Evolutionary conservation across 2,329 filamentous ascomycete genomes (phyloP), one percentile per base, ranked within the genome.

Genomic region (Trichoderma gracile): DNA sequence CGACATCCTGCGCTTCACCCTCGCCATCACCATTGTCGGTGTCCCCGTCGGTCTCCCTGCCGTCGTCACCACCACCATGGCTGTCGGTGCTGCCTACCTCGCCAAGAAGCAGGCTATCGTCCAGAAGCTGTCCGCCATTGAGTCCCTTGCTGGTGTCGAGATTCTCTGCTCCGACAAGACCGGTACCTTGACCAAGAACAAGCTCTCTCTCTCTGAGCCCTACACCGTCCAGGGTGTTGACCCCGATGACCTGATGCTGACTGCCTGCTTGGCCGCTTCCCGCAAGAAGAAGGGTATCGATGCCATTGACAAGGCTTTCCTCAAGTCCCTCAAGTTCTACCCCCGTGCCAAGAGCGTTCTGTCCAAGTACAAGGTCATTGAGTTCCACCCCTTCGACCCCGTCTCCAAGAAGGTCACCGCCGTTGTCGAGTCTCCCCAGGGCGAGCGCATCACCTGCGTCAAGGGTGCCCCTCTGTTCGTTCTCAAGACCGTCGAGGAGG

Each of bases 221-320:
- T 96, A 89, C 82, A 91, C 88, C 45, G 90, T 95, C 67, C 82
- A 85, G 67, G 92, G 92, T 73, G 90, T 96, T 66, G 90, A 93
- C 70, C 85, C 89, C 42, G 90, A 95, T 78, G 92, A 96, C 73
- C 89, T 96, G 68, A 96, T 96, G 91, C 84, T 96, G 69, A 95
- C 92, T 80, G 92, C 92, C 73, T 96, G 92, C 78, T 81, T 96
- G 73, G 92, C 92, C 73, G 92, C 92, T 68, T 94, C 90, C 70
- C 90, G 92, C 81, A 96, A 95, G 86, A 94, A 93, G 86, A 96
- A 96, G 84, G 92, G 92, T 82, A 93, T 96, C 69, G 92, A 96
- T 76, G 91, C 93, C 70, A 96, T 96, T 71, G 93, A 96, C 85
- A 95, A 94, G 84, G 92, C 92, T 75, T 96, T 96, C 84, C 84